These are phyloP conservation scores for Leptomonas pyrrhocoris DNA, from an alignment of 208 protist species.

Conservation along the genomic window DNA sequence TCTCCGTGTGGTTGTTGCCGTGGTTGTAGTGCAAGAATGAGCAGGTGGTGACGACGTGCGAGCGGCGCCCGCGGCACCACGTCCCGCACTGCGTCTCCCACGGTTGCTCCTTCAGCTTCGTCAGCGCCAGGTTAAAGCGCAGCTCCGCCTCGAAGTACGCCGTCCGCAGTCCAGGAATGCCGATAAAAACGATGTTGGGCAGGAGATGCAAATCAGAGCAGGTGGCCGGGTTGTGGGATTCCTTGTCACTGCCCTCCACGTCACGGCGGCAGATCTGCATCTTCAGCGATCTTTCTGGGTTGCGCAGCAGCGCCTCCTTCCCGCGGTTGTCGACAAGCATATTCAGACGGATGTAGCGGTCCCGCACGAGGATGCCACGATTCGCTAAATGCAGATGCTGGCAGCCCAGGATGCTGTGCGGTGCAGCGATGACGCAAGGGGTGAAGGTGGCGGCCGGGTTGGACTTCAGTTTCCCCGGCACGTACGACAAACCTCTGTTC, in stretches of 20 bases:
- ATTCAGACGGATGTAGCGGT: conserved; percentile 78
- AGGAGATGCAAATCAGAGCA: conserved; percentile 69
- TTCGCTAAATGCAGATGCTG: conserved; percentile 64
- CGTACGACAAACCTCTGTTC: conserved; percentile 57
- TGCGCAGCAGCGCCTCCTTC: conserved; percentile 48
- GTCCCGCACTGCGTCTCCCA: conserved; percentile 60
- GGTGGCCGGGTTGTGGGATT: conserved; percentile 33
- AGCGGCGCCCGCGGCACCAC: conserved; percentile 63
- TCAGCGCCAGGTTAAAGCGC: conserved; percentile 65
- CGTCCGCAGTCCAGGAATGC: conserved; percentile 49
- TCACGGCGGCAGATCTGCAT: conserved; percentile 51
- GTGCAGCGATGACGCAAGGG: conserved; percentile 34
- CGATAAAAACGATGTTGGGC: conserved; percentile 72
- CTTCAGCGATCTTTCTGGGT: conserved; percentile 38
- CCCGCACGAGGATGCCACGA: conserved; percentile 59
- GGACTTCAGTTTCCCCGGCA: conserved; percentile 43
- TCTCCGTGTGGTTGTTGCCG: conserved; percentile 59
- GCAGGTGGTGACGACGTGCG: conserved; percentile 79
- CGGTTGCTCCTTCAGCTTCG: conserved; percentile 40
- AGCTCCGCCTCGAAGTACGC: conserved; percentile 82
- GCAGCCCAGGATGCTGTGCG: conserved; percentile 74
- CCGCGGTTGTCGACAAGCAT: conserved; percentile 73
- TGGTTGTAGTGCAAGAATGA: conserved; percentile 73
- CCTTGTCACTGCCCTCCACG: conserved; percentile 12
- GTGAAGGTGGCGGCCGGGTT: conserved; percentile 65